These are phyloP conservation scores for Hypoxylon sp. DNA, from an alignment of 2,329 filamentous ascomycete genomes.

Conservation along the genomic window DNA sequence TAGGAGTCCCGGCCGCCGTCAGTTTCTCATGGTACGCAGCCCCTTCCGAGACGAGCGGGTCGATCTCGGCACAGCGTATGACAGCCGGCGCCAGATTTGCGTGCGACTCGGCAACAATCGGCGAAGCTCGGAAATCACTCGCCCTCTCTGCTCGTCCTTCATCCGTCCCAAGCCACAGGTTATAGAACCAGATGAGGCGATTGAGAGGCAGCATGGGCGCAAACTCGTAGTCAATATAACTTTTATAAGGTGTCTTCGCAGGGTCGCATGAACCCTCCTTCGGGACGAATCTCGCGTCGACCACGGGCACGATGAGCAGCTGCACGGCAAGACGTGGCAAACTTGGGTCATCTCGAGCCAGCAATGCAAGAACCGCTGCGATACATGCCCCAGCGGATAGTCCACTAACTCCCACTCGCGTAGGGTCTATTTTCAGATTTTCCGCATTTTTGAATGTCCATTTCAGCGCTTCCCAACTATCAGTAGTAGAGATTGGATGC, in stretches of 20 bases:
- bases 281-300: slow-evolving; percentile 56
- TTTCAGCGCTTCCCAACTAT: slow-evolving; percentile 63
- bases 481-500: slow-evolving; percentile 65
- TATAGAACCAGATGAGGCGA: slow-evolving; percentile 57
- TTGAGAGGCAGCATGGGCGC: slow-evolving; percentile 56
- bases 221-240: slow-evolving; percentile 53
- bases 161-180: slow-evolving; percentile 56
- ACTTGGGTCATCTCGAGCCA: slow-evolving; percentile 48
- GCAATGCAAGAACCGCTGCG: slow-evolving; percentile 48
- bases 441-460: slow-evolving; percentile 57
- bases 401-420: slow-evolving; percentile 48
- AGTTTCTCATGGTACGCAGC: slow-evolving; percentile 54
- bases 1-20: slow-evolving; percentile 52
- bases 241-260: slow-evolving; percentile 52
- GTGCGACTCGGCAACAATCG: slow-evolving; percentile 55
- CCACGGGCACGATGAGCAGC: slow-evolving; percentile 55
- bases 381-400: slow-evolving; percentile 52
- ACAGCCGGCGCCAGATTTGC: slow-evolving; percentile 54
- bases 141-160: slow-evolving; percentile 50
- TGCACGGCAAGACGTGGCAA: slow-evolving; percentile 54
- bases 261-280: slow-evolving; percentile 50
- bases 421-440: slow-evolving; percentile 46
- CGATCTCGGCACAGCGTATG: slow-evolving; percentile 55
- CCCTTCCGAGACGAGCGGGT: slow-evolving; percentile 55
- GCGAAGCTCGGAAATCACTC: slow-evolving; percentile 54